Base-by-base conservation (phyloP, 208 protist genomes). In the Dictyostelium gargantuum region DNA sequence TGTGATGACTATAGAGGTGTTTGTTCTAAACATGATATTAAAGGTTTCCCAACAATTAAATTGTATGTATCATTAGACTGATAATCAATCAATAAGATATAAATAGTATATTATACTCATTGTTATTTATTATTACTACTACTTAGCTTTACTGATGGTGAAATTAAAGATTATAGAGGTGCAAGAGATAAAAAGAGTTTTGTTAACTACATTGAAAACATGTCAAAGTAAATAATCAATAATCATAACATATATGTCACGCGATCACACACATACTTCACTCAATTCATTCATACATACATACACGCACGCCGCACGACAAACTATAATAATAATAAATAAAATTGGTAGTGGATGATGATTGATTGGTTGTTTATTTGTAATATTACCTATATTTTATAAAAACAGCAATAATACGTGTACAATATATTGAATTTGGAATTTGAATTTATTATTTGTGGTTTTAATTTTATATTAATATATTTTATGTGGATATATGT, bases 21-120 rank as follows among this genome's bases (percentile, higher is more conserved):
- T n/a, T 79, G 72, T n/a, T 6, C 26, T 8, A 44, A 38, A 54
- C 80, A 72, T 32, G 46, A 56, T 0, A 52, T 94, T 9, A 58
- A 23, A n/a, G 84, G 92, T 40, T 94, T 85, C 29, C 92, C 92
- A 79, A 94, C 92, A 42, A 23, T 94, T 5, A 94, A 91, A 61
- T 80, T 63, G 58, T 93, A 89, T 21, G 32, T 91, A 74, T 21
- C 9, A 35, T 35, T 35, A 26, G 0, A 26, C 23, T 56, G 19
- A 19, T 66, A 66, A n/a, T n/a, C n/a, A n/a, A n/a, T n/a, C n/a
- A n/a, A n/a, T n/a, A n/a, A n/a, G n/a, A n/a, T n/a, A n/a, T n/a
- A n/a, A n/a, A n/a, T n/a, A n/a, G n/a, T n/a, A n/a, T n/a, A n/a
- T n/a, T n/a, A n/a, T n/a, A n/a, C n/a, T n/a, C n/a, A 63, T 3